These are phyloP conservation scores for Hypoxylon subgilvum DNA, from an alignment of 495 filamentous ascomycete genomes.

Conservation along the genomic window DNA sequence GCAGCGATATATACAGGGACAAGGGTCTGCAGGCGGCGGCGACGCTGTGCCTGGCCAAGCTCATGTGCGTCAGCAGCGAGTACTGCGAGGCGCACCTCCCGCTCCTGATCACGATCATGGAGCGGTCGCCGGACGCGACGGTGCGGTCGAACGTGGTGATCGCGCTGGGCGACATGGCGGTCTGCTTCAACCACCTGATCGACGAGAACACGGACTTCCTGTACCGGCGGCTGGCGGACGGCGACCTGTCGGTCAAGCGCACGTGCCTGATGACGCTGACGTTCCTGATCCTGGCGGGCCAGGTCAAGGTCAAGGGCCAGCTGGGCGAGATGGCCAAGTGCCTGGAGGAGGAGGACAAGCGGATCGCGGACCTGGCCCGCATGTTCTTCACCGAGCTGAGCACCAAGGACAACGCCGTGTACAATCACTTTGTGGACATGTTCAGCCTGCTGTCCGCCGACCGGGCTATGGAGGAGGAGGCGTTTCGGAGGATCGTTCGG, in stretches of 20 bases:
- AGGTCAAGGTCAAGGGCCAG: constrained; percentile 99
- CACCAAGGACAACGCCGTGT: constrained; percentile 98
- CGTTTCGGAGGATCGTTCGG: constrained; percentile 82
- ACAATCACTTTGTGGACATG: constrained; percentile 99
- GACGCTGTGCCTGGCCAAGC: constrained; percentile 94
- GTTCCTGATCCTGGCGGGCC: constrained; percentile 94
- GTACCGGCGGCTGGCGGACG: constrained; percentile 88
- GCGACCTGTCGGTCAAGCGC: constrained; percentile 87
- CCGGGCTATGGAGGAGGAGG: constrained; percentile 78
- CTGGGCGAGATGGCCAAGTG: constrained; percentile 99
- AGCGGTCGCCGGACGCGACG: constrained; percentile 85
- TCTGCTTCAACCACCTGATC: constrained; percentile 99
- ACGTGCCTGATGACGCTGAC: constrained; percentile 99
- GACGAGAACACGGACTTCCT: constrained; percentile 99
- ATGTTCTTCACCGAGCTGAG: constrained; percentile 99
- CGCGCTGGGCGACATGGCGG: constrained; percentile 96
- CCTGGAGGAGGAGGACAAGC: constrained; percentile 90
- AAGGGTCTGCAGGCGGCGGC: constrained; percentile 88
- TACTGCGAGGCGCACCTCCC: constrained; percentile 94
- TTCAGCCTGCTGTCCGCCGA: constrained; percentile 87
- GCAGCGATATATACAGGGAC: constrained; percentile 88
- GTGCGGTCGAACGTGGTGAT: constrained; percentile 96
- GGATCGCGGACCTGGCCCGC: constrained; percentile 86
- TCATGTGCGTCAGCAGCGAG: constrained; percentile 95
- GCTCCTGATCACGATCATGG: constrained; percentile 96